These are phyloP conservation scores for Musa schizocarpa DNA, from an alignment of 176 grass and related monocot species.

Conservation along the genomic window DNA sequence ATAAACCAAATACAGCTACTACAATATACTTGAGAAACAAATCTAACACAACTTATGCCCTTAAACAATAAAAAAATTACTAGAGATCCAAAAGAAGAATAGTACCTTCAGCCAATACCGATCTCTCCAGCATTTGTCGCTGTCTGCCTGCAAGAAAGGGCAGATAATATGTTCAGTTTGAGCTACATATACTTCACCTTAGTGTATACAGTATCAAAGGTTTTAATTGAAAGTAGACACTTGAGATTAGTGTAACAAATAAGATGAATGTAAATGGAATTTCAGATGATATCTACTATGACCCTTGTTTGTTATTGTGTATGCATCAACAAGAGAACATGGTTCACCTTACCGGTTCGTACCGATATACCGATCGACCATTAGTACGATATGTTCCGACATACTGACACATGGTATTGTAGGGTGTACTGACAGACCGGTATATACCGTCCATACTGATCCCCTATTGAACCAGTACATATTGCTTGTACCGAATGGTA, in stretches of 20 bases:
- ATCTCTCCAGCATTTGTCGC: slow-evolving; percentile 48
- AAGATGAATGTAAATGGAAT: too few relatives aligned
- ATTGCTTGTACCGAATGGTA: too few relatives aligned
- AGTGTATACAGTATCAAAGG: background rate
- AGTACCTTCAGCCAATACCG: slow-evolving; percentile 92
- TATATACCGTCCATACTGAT: too few relatives aligned
- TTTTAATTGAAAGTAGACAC: background rate
- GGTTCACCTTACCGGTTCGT: background rate
- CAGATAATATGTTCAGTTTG: background rate
- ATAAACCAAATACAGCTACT: background rate
- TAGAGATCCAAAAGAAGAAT: slow-evolving; percentile 10
- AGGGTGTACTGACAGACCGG: too few relatives aligned
- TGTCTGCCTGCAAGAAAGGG: slow-evolving; percentile 59
- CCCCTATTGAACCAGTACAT: too few relatives aligned
- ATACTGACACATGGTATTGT: too few relatives aligned
- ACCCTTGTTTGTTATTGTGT: too few relatives aligned
- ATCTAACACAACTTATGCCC: background rate
- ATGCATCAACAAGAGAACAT: background rate
- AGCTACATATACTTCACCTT: background rate
- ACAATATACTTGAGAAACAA: background rate
- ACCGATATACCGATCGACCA: too few relatives aligned
- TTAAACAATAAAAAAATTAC: background rate
- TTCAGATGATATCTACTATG: too few relatives aligned
- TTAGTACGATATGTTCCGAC: too few relatives aligned
- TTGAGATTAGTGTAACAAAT: too few relatives aligned